These are phyloP conservation scores for Cordyceps cicadae DNA, from an alignment of 2,329 filamentous ascomycete species.

Conservation along the genomic window DNA sequence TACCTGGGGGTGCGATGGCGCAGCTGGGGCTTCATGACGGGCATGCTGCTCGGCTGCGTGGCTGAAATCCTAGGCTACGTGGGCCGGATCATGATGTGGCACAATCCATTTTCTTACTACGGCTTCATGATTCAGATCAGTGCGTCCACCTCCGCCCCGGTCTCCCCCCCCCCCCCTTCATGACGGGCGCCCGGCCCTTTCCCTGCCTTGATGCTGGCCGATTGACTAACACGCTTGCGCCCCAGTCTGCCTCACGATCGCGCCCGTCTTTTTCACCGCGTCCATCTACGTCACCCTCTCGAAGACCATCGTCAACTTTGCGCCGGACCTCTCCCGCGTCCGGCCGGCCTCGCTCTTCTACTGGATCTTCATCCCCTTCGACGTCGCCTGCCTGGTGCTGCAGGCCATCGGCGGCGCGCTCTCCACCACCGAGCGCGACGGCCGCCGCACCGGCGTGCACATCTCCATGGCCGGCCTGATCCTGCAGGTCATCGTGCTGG, in stretches of 20 bases:
- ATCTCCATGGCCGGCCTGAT: constrained; percentile 44
- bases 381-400: constrained; percentile 47
- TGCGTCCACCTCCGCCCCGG: constrained; percentile 19
- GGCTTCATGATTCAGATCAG: constrained; percentile 61
- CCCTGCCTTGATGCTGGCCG: background rate
- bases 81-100: constrained; percentile 48
- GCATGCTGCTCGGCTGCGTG: constrained; percentile 48
- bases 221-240: background rate
- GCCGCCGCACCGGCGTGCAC: constrained; percentile 32
- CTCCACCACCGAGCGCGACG: constrained; percentile 28
- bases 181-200: too few species aligned
- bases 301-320: constrained; percentile 33
- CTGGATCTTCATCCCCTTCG: constrained; percentile 47
- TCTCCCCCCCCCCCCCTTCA: background rate
- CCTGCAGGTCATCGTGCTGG: constrained; percentile 49
- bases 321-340: constrained; percentile 34
- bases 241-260: constrained; percentile 46
- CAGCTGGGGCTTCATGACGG: constrained; percentile 39
- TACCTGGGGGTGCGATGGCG: constrained; percentile 39
- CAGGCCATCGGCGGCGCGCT: constrained; percentile 51
- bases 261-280: constrained; percentile 44
- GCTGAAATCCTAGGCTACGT: constrained; percentile 55
- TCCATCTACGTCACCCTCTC: constrained; percentile 58
- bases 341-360: constrained; percentile 31
- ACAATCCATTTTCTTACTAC: constrained; percentile 49